Percentiles rank a stretch among this genome's conserved stretches.
Evolutionary conservation across 257 asterid genomes (phyloP).

Genomic region (Salvia miltiorrhiza): DNA sequence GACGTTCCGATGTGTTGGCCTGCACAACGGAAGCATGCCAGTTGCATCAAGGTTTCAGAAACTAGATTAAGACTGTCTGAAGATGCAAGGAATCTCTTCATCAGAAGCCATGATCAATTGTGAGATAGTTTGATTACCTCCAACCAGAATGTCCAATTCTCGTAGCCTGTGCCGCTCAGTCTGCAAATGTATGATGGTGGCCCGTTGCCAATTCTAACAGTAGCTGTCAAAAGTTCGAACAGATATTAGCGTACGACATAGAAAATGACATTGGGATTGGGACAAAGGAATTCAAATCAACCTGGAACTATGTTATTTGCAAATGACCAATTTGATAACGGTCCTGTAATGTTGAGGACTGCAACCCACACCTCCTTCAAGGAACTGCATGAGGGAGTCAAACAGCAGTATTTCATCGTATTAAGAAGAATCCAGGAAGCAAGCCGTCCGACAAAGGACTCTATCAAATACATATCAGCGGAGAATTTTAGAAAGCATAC

Average conservation of each 20-base stretch:
- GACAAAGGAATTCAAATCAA: constrained; percentile 25
- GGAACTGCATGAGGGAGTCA: constrained; percentile 39
- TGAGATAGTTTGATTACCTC: constrained; percentile 55
- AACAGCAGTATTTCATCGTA: not conserved
- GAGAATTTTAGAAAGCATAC: constrained; percentile 36
- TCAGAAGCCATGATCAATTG: too few species aligned
- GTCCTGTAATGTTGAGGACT: constrained; percentile 88
- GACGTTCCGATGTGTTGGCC: constrained; percentile 61
- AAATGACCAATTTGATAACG: constrained; percentile 76
- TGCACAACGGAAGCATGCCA: constrained; percentile 26
- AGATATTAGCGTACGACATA: constrained; percentile 25
- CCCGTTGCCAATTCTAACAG: constrained; percentile 50
- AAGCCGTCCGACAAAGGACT: not conserved
- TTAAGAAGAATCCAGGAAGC: not conserved
- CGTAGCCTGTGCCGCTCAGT: constrained; percentile 67
- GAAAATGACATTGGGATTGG: constrained; percentile 2
- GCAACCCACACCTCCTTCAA: constrained; percentile 91
- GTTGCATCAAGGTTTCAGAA: not conserved
- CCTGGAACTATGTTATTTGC: constrained; percentile 78
- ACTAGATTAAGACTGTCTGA: not conserved
- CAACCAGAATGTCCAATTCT: constrained; percentile 95
- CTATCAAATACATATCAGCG: not conserved
- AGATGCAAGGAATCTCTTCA: too few species aligned
- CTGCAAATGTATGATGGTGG: constrained; percentile 84
- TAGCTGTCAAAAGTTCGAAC: constrained; percentile 45